Evolutionary conservation across 225 moss, liverwort and hornwort species (phyloP).

Genomic region (Neckera pumila): DNA sequence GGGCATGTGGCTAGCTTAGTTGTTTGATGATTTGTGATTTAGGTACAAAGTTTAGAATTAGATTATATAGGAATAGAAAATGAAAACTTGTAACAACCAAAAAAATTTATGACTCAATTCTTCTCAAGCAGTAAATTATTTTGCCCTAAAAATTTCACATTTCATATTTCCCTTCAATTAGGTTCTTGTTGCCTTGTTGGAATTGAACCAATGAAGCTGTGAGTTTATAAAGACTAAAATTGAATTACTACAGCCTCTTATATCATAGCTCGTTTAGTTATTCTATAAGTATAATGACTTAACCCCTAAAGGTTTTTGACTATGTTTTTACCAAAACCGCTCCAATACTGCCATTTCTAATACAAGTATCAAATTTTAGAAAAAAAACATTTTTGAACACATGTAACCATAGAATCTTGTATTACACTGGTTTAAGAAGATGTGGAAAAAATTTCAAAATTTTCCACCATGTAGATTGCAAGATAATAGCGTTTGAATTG

Average conservation of each 20-base stretch:
- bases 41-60: not conserved
- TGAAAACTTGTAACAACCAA: not conserved
- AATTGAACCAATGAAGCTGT: too few relatives aligned
- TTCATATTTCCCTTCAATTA: not conserved
- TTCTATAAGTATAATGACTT: not conserved
- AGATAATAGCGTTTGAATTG: too few relatives aligned
- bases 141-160: not conserved
- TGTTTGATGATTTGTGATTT: fast-evolving
- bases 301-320: too few relatives aligned
- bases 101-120: not conserved
- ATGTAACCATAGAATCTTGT: too few relatives aligned
- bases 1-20: not conserved
- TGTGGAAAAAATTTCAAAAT: too few relatives aligned
- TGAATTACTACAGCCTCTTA: not conserved
- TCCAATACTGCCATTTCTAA: too few relatives aligned
- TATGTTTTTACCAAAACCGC: too few relatives aligned
- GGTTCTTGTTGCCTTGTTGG: not conserved
- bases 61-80: not conserved
- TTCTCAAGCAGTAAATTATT: not conserved
- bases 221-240: too few relatives aligned
- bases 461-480: too few relatives aligned
- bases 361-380: too few relatives aligned
- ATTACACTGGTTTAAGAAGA: too few relatives aligned
- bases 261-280: not conserved
- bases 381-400: too few relatives aligned